phyloP scores from a whole-genome alignment of 2,329 filamentous ascomycete species.

The Penicillium janthinellum region DNA sequence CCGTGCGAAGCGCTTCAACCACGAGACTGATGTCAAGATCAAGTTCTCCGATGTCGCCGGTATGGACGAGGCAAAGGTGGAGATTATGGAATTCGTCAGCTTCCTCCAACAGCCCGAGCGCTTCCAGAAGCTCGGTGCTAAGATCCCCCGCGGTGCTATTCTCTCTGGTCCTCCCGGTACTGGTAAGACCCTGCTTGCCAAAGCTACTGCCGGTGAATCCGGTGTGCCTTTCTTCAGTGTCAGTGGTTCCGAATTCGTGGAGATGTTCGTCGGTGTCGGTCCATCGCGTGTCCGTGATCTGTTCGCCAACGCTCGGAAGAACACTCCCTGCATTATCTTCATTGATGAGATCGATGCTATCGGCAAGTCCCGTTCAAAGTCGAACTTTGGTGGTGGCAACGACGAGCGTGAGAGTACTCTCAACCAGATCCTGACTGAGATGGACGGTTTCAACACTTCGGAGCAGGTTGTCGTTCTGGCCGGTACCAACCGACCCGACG shows the following conservation, averaged over 20 bases:
- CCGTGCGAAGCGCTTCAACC: constrained; percentile 95
- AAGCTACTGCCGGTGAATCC: constrained; percentile 96
- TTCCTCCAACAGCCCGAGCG: constrained; percentile 92
- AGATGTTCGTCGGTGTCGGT: constrained; percentile 99
- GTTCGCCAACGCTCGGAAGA: constrained; percentile 92
- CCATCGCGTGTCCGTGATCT: constrained; percentile 92
- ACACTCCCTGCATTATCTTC: constrained; percentile 97
- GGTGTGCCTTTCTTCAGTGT: constrained; percentile 98
- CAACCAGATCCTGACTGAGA: constrained; percentile 97
- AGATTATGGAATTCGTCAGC: constrained; percentile 99
- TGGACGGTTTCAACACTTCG: constrained; percentile 98
- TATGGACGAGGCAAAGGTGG: constrained; percentile 95
- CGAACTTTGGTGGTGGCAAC: constrained; percentile 84
- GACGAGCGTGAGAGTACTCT: constrained; percentile 96
- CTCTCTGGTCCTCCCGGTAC: constrained; percentile 97
- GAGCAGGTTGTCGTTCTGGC: constrained; percentile 97
- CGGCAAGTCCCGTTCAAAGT: constrained; percentile 82
- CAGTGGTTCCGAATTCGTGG: constrained; percentile 97
- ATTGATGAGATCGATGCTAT: constrained; percentile 99
- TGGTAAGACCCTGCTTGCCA: constrained; percentile 95
- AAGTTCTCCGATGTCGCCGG: constrained; percentile 97
- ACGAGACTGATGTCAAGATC: constrained; percentile 93
- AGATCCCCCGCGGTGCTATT: constrained; percentile 96
- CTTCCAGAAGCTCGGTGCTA: constrained; percentile 92
- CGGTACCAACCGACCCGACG: constrained; percentile 92